phyloP scores from a whole-genome alignment of 129 eudicot genomes.

The Helianthus tuberosus region DNA sequence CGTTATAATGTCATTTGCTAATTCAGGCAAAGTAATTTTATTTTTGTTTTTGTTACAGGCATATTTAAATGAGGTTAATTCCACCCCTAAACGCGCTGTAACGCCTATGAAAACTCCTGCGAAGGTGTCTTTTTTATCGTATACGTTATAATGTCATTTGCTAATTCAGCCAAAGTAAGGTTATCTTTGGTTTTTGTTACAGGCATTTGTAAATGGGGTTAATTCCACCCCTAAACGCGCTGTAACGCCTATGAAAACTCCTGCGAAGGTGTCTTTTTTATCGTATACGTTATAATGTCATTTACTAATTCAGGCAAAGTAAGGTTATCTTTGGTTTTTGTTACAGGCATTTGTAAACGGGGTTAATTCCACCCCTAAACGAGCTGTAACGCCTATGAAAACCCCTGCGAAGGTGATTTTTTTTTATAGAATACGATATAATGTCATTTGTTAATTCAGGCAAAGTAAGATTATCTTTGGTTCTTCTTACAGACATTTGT shows the following conservation, averaged over 20 bases:
- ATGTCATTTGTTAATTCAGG: background rate
- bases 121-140: slow-evolving; percentile 24
- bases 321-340: slow-evolving; percentile 3
- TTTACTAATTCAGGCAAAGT: background rate
- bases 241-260: slow-evolving; percentile 52
- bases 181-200: background rate
- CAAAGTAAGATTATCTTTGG: no score
- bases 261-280: slow-evolving; percentile 30
- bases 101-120: slow-evolving; percentile 55
- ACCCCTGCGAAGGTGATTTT: slow-evolving; percentile 43
- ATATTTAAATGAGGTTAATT: slow-evolving; percentile 11
- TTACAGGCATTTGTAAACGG: slow-evolving; percentile 8
- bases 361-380: slow-evolving; percentile 32
- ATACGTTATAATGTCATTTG: background rate
- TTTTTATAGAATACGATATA: no score
- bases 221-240: slow-evolving; percentile 30
- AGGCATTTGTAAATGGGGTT: slow-evolving; percentile 9
- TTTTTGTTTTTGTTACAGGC: no score
- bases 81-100: slow-evolving; percentile 30
- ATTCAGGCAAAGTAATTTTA: no score
- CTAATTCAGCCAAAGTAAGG: background rate
- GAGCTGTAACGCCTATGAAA: slow-evolving; percentile 48
- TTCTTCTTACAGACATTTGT: slow-evolving; percentile 33
- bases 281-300: background rate
- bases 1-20: background rate